Percentiles rank a stretch among this genome's conserved stretches.
Conservation (phyloP, 2,329 filamentous ascomycete species). For the Blumeria graminis region DNA sequence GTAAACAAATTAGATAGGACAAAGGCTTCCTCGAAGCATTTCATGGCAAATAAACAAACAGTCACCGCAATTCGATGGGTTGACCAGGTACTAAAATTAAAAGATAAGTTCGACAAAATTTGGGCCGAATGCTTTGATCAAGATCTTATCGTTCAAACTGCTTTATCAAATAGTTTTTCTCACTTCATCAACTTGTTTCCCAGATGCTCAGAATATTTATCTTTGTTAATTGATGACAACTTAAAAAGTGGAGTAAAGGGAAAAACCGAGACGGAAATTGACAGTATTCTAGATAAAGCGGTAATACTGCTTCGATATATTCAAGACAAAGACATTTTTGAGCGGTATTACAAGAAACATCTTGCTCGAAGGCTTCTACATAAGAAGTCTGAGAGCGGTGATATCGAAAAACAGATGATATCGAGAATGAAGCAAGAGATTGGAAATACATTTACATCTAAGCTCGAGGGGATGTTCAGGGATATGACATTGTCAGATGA, state of each 20-base stretch:
- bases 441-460: slow-evolving; percentile 77
- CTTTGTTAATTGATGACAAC: slow-evolving; percentile 89
- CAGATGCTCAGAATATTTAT: slow-evolving; percentile 76
- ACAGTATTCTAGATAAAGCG: slow-evolving; percentile 65
- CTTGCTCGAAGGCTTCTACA: slow-evolving; percentile 68
- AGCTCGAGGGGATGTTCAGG: slow-evolving; percentile 94
- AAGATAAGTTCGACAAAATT: slow-evolving; percentile 71
- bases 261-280: slow-evolving; percentile 73
- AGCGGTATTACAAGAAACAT: slow-evolving; percentile 96
- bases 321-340: slow-evolving; percentile 80
- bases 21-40: slow-evolving; percentile 23
- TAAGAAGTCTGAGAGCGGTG: slow-evolving; percentile 71
- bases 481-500: slow-evolving; percentile 80
- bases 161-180: slow-evolving; percentile 65
- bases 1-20: slow-evolving; percentile 24
- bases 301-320: slow-evolving; percentile 74
- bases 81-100: slow-evolving; percentile 63
- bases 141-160: slow-evolving; percentile 57
- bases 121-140: slow-evolving; percentile 47
- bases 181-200: slow-evolving; percentile 85
- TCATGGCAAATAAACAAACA: slow-evolving; percentile 52
- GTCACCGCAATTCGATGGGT: slow-evolving; percentile 84
- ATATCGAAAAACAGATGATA: slow-evolving; percentile 89
- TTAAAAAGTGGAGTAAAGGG: slow-evolving; percentile 84
- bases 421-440: slow-evolving; percentile 92